A percentile compares a stretch with the other conserved stretches of the same genome.
Conservation (phyloP, 345 rosid species). For the Bruguiera sexangula region DNA sequence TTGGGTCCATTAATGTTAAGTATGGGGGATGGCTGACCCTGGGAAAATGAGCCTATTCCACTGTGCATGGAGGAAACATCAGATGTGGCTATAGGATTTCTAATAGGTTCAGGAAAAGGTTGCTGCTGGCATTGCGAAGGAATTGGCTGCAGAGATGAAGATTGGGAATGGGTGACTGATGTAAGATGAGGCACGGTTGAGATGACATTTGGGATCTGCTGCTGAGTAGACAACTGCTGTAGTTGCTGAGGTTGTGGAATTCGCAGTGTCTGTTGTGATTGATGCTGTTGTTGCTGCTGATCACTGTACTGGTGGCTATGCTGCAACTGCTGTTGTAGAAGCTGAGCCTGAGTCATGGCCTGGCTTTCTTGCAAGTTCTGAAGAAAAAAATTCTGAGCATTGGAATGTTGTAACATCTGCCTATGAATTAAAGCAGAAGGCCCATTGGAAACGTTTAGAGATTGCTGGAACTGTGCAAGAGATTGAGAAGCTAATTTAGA, state of each 20-base stretch:
- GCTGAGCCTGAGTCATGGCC: slow-evolving; percentile 31
- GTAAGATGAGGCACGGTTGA: slow-evolving; percentile 32
- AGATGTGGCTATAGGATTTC: slow-evolving; percentile 21
- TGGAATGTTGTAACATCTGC: slow-evolving; percentile 37
- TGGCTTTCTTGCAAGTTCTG: slow-evolving; percentile 30
- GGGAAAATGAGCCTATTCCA: slow-evolving; percentile 34
- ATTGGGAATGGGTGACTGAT: slow-evolving; percentile 18
- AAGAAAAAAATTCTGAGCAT: slow-evolving; percentile 29
- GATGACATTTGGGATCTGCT: slow-evolving; percentile 18
- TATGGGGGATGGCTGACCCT: slow-evolving; percentile 28
- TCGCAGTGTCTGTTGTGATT: neutral
- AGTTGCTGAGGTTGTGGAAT: slow-evolving; percentile 29
- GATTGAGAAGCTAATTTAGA: slow-evolving; percentile 34
- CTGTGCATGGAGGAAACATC: slow-evolving; percentile 32
- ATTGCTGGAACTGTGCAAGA: slow-evolving; percentile 34
- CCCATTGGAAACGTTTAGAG: slow-evolving; percentile 21
- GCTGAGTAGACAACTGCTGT: slow-evolving; percentile 24
- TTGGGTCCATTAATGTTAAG: slow-evolving; percentile 19
- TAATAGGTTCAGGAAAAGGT: slow-evolving; percentile 31
- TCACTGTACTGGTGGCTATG: slow-evolving; percentile 24
- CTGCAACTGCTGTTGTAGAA: slow-evolving; percentile 35
- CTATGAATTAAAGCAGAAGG: slow-evolving; percentile 31
- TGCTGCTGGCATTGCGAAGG: slow-evolving; percentile 30
- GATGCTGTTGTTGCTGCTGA: slow-evolving; percentile 29
- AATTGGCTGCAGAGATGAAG: slow-evolving; percentile 28